Evolutionary conservation across 306 rosid species (phyloP), one percentile per base, ranked within the genome.

Genomic region (Quercus bicolor): DNA sequence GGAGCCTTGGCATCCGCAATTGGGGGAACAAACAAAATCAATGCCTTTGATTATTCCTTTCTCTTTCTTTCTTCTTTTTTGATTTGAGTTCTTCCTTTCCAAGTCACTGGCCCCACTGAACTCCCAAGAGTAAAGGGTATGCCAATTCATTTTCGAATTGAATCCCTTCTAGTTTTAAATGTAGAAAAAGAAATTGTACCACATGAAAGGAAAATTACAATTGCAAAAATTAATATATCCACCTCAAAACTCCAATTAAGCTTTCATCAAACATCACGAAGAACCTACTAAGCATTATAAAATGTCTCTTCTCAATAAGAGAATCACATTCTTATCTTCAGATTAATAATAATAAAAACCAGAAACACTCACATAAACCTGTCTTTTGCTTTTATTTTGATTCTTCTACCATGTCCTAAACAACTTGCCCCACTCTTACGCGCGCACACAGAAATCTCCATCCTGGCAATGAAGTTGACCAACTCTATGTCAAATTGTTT

Each of bases 381-480:
- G 2, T 60, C 15, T 28, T 34, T 16, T 6, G 31, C 45, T 64
- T 64, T 64, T 68, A 19, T 68, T 68, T 15, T 34, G 37, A 40
- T 40, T 40, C 45, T 40, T 40, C 45, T 40, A 40, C 51, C 48
- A 18, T 29, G 18, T 66, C 19, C 14, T 33, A 16, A 33, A 33
- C 9, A 61, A 18, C 18, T 6, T 66, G 24, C 21, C 18, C 16
- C 69, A 26, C 43, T 14, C 69, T 56, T 11, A 19, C 23, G 2
- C 28, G 1, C 12, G 4, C 65, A 10, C 29, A 10, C 31, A 21
- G 28, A 21, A 3, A 20, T 40, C 65, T 75, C 80, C 78, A 80
- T 75, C 79, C 76, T 3, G 56, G 78, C 71, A 78, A 76, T 2
- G 64, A 45, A 78, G 82, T 83, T 85, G 89, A 85, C 86, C 80